Evolutionary conservation across 2,329 filamentous ascomycete species (phyloP).

Genomic region (Penicillium vulpinum): DNA sequence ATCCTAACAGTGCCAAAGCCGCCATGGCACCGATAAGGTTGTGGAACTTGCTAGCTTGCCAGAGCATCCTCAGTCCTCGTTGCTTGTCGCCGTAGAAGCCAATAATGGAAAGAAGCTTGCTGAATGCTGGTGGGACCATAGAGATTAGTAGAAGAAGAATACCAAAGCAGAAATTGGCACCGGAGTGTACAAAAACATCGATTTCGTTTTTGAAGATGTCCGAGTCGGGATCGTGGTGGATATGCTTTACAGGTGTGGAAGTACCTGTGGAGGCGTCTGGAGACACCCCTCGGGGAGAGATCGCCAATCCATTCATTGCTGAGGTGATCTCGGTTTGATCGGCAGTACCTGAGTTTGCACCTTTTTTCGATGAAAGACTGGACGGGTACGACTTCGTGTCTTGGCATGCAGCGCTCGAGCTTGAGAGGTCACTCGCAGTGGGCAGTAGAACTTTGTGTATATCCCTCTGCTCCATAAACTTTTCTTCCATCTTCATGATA

Average conservation of each 20-base stretch:
- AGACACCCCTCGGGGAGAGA: constrained; percentile 18
- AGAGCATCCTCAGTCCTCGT: constrained; percentile 79
- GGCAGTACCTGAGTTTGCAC: constrained; percentile 16
- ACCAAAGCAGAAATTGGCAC: constrained; percentile 85
- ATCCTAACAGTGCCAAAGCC: constrained; percentile 75
- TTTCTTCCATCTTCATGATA: constrained; percentile 73
- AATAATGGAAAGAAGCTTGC: constrained; percentile 79
- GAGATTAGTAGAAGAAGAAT: constrained; percentile 84
- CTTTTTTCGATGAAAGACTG: constrained; percentile 17
- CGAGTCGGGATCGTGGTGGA: constrained; percentile 57
- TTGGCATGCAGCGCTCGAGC: constrained; percentile 4
- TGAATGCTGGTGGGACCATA: constrained; percentile 87
- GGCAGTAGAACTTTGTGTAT: constrained; percentile 25
- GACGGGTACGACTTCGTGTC: constrained; percentile 12
- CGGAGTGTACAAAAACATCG: constrained; percentile 86
- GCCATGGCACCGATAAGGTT: constrained; percentile 94
- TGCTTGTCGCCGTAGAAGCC: constrained; percentile 89
- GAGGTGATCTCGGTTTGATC: constrained; percentile 21
- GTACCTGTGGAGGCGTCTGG: constrained; percentile 22
- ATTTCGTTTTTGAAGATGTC: constrained; percentile 71
- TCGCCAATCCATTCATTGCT: constrained; percentile 26
- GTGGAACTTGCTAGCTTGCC: constrained; percentile 80
- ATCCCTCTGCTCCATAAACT: constrained; percentile 46
- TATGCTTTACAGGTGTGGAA: constrained; percentile 30
- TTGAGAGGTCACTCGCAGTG: constrained; percentile 15